Percentiles rank a stretch among this genome's conserved stretches.
Conservation (phyloP, 2,329 filamentous ascomycete species). For the Monilinia aucupariae region DNA sequence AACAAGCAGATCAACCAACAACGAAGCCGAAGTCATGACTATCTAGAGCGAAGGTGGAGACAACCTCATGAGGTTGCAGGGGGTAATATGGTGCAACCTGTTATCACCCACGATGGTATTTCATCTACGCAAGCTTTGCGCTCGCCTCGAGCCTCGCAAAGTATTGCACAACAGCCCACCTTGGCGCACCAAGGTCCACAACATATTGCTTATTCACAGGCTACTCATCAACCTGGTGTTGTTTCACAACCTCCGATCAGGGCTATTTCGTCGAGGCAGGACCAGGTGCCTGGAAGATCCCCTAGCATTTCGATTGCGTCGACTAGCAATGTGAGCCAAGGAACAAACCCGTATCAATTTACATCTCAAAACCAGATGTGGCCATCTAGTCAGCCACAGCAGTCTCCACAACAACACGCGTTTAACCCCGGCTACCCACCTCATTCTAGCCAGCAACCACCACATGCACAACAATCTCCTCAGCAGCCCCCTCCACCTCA, state of each 20-base stretch:
- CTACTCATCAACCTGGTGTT: conserved; percentile 65
- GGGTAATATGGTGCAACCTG: conserved; percentile 35
- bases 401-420: conserved; percentile 50
- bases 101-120: conserved; percentile 40
- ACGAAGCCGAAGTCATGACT: conserved; percentile 71
- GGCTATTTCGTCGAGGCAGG: conserved; percentile 56
- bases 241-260: conserved; percentile 70
- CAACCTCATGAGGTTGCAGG: conserved; percentile 73
- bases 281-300: conserved; percentile 58
- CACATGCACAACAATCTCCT: conserved; percentile 57
- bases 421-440: conserved; percentile 14
- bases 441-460: conserved; percentile 21
- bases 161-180: conserved; percentile 49
- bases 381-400: conserved; percentile 56
- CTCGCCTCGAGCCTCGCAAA: conserved; percentile 52
- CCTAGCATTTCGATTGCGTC: conserved; percentile 54
- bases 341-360: conserved; percentile 52
- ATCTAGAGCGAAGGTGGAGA: conserved; percentile 76
- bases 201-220: conserved; percentile 59
- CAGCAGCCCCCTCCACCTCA: conserved; percentile 53
- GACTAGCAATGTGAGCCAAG: conserved; percentile 48
- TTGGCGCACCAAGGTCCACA: conserved; percentile 40
- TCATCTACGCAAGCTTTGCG: conserved; percentile 51
- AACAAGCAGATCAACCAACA: conserved; percentile 80
- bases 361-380: conserved; percentile 57